Conservation (phyloP, 2,329 filamentous ascomycete species). For the Penicillium paneum region DNA sequence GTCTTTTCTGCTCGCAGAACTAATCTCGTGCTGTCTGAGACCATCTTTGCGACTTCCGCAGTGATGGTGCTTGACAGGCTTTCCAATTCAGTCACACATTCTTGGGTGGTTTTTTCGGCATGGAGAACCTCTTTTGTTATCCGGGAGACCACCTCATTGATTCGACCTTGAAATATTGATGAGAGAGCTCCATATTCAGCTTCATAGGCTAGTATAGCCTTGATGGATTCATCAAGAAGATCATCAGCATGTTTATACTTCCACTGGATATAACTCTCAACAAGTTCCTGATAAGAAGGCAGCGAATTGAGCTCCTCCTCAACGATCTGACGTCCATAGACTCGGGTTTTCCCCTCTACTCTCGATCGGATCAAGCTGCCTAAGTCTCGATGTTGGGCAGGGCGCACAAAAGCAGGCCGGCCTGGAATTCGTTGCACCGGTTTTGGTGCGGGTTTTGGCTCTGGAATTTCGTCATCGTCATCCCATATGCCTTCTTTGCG, state of each 20-base stretch:
- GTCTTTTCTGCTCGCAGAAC: background rate
- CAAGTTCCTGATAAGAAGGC: background rate
- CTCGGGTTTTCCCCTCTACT: background rate
- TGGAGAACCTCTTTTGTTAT: background rate
- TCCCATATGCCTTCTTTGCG: constrained; percentile 1
- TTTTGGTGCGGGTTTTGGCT: background rate
- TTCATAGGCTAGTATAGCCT: background rate
- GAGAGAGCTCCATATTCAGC: background rate
- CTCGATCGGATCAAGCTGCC: constrained; percentile 1
- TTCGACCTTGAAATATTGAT: background rate
- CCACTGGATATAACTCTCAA: background rate
- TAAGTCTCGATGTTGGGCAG: background rate
- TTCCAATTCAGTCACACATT: background rate
- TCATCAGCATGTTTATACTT: constrained; percentile 3
- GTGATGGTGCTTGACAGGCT: background rate
- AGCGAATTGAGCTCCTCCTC: background rate
- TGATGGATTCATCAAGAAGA: background rate
- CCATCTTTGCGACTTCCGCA: background rate
- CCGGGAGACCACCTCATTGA: background rate
- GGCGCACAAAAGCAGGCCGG: background rate
- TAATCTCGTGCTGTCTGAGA: background rate
- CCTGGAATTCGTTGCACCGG: background rate
- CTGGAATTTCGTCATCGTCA: constrained; percentile 1
- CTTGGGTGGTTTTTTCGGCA: background rate
- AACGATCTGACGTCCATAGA: background rate